Base-by-base conservation (phyloP, 495 filamentous ascomycete genomes). In the Cladorrhinum samala region DNA sequence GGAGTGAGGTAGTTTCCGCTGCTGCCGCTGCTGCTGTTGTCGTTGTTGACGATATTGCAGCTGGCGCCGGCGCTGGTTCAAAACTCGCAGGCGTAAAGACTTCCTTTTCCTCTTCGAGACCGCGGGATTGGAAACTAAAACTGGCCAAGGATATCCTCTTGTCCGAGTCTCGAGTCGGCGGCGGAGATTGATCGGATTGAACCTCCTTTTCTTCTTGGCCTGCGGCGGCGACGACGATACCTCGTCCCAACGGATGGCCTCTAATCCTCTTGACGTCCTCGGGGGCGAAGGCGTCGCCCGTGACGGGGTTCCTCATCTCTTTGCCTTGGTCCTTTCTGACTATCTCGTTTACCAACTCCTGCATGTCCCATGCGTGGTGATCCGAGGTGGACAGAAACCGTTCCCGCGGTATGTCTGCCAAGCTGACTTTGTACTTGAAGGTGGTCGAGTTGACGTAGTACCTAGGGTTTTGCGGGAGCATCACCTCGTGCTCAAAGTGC, bases 241-340 rank as follows among this genome's bases (percentile, higher is more conserved):
- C 23, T n/a, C 45, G 21, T 25, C 45, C 45, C n/a, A 47, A 47
- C 11, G 45, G 45, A 47, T 47, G 45, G n/a, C n/a, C 13, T 14
- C 24, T 47, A 2, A 47, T 33, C 24, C 16, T 4, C 6, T 47
- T 25, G 5, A 47, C 24, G 24, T 47, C 45, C 24, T 33, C 23
- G 9, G 9, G 13, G 0, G 7, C 14, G 24, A 47, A 47, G 5
- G 5, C 1, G 9, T 25, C 24, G 9, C 17, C 24, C 5, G 45
- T 47, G 6, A 47, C 25, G 2, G 45, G 45, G 30, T 47, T 47
- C 23, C 18, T 47, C 21, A 27, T n/a, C 24, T 47, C 45, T n/a
- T 23, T 23, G 2, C 24, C 45, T n/a, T 23, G n/a, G 2, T 18
- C 9, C 16, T n/a, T 17, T 3, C 2, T 14, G 3, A 47, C 45